Evolutionary conservation across 2,329 filamentous ascomycete genomes (phyloP), one percentile per base, ranked within the genome.

Genomic region (Elsinoe necatrix): DNA sequence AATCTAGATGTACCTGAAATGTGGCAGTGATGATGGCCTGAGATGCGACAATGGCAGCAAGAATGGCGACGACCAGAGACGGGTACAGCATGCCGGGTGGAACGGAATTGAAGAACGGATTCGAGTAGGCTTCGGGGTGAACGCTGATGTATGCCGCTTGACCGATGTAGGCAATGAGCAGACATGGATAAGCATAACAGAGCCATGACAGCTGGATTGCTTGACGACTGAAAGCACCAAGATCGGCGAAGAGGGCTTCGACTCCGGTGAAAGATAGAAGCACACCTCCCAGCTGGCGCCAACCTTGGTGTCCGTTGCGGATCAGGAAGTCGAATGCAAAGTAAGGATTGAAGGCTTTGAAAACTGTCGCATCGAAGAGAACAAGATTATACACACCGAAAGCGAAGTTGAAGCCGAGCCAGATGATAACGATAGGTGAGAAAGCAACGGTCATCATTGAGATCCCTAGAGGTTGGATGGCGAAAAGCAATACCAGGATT

Each of bases 11-110:
- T 37, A 56, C 54, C 37, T 87, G 85, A 61, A 90, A 90, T 0
- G 83, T 82, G 6, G 81, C 83, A 0, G 87, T 90, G 52, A 90
- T 89, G 72, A 90, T 85, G 8, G 87, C 87, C 62, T 91, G 87
- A 3, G 83, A 87, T 0, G 87, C 87, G 9, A 91, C 86, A 62
- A 90, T 81, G 23, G 85, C 84, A 3, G 85, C 84, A 3, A 61
- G 58, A 31, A 60, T 77, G 0, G 86, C 85, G 48, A 89, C 71
- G 2, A 90, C 76, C 25, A 91, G 72, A 56, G 79, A 80, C 3
- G 84, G 84, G 63, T 85, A 87, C 20, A 89, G 74, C 64, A 80
- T 83, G 2, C 84, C 84, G 0, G 80, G 80, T 0, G 86, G 85
- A 0, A 83, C 81, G 0, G 81, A 79, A 61, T 85, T 80, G 72